Evolutionary conservation across 352 stramenopile genomes (phyloP), one percentile per base, ranked within the genome.

Genomic region (Pythium sp.): DNA sequence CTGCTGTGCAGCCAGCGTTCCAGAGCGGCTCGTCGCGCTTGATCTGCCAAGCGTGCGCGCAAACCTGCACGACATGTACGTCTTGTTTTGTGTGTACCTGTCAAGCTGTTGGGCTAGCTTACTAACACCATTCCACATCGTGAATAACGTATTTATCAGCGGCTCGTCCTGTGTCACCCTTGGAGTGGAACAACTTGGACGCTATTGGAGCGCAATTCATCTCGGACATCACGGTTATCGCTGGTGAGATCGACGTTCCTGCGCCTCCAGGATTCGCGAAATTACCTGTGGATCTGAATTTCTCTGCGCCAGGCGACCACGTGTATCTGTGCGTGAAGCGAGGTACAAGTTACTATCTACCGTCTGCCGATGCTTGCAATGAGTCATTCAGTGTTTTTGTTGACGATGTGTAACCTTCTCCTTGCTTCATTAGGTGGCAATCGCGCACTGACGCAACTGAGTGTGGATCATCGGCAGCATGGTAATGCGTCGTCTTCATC

Each of bases 271-370:
- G 86, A 8, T 95, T 82, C 56, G 72, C 71, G 2, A 86, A 86
- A 56, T 46, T 95, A 8, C 68, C 74, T 20, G 68, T 71, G 3
- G 83, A 91, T 60, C 69, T 94, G 20, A 93, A 94, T 49, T 81
- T 81, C 67, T 82, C 74, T 2, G 78, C 75, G 0, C 84, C 84
- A 4, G 87, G 87, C 0, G 75, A 86, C 58, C 91, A 91, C 67
- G 72, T 87, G 46, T 92, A 89, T 65, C 58, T 95, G 34, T 95
- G 86, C 68, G 65, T 91, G 20, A 86, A 91, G 56, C 73, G 86
- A 67, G 82, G 81, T 68, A 65, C 67, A 7, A 43, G 57, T 22
- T 67, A 8, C 20, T 63, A 8, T 20, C 18, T 49, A 22, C 15
- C 15, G 5, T 49, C 41, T 22, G 14, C 14, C 38, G 11, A 20